Base-by-base conservation (phyloP, 768 basidiomycete genomes). In the Suillus lakei region DNA sequence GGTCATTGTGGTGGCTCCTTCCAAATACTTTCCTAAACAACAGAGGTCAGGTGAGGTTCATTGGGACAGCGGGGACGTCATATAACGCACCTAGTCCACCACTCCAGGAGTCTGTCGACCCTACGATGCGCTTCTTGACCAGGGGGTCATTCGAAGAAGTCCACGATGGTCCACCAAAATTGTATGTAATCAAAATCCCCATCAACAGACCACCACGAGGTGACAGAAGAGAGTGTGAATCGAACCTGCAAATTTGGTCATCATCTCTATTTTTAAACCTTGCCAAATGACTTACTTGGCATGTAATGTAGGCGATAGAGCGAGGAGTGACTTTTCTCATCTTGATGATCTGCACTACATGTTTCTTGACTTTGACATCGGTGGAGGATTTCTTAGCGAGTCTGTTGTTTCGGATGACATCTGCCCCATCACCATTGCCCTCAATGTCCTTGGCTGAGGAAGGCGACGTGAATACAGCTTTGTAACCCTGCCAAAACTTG, bases 81-180 rank as follows among this genome's bases (percentile, higher is more conserved):
- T 8, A n/a, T 48, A 8, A 48, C 38, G 12, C 34, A 61, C 60
- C 41, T 34, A 21, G 39, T 61, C 60, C 60, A 61, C 60, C 60
- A 61, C 18, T n/a, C 15, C 8, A 61, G 21, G 9, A 61, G 44
- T 13, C 32, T 43, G 15, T 61, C 26, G 23, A 54, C 41, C 21
- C 63, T 30, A 4, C 18, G 16, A 32, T 60, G 16, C 21, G 64
- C 62, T 38, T 44, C 23, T 12, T 60, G 60, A 15, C 68, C 63
- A 12, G 68, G 64, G 21, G 65, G 50, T 12, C 66, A 67, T 60
- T 76, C 71, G 54, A 75, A 73, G 65, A 63, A 75, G 55, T 73
- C 72, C 30, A 75, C 65, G 44, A 76, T 60, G 28, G 68, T 70
- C 39, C 72, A 67, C 63, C 73, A 76, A 38, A 75, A 60, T 4